phyloP scores from a whole-genome alignment of 2,329 filamentous ascomycete species.

The Colletotrichum sp. region DNA sequence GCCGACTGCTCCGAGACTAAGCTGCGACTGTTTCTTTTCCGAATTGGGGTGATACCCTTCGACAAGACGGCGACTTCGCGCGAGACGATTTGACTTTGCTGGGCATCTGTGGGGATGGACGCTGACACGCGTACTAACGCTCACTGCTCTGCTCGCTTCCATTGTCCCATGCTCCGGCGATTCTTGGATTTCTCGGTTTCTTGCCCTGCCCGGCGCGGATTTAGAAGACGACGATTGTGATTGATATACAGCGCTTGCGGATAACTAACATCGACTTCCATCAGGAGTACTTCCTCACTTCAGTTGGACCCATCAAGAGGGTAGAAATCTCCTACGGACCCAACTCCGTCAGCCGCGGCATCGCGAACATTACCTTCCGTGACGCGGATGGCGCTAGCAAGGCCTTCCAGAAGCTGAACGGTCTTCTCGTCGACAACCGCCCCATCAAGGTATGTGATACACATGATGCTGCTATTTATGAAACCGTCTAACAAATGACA shows the following conservation, averaged over 20 bases:
- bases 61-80: constrained; percentile 7
- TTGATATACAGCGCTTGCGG: constrained; percentile 42
- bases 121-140: constrained; percentile 25
- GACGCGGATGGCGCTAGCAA: constrained; percentile 83
- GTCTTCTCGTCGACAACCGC: constrained; percentile 85
- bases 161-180: constrained; percentile 1
- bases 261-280: constrained; percentile 70
- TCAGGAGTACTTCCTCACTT: constrained; percentile 95
- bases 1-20: background rate
- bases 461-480: background rate
- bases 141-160: constrained; percentile 42
- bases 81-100: background rate
- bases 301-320: constrained; percentile 88
- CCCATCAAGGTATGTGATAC: constrained; percentile 80
- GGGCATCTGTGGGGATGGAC: background rate
- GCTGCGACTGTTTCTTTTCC: background rate
- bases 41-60: constrained; percentile 20
- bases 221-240: constrained; percentile 24
- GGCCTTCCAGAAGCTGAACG: constrained; percentile 84
- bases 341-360: constrained; percentile 88
- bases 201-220: constrained; percentile 25
- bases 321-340: constrained; percentile 93
- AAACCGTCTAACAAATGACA: constrained; percentile 40
- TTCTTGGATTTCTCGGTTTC: constrained; percentile 22
- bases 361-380: constrained; percentile 86